phyloP scores from a whole-genome alignment of 2,329 filamentous ascomycete species.

The Rhynchosporium agropyri region DNA sequence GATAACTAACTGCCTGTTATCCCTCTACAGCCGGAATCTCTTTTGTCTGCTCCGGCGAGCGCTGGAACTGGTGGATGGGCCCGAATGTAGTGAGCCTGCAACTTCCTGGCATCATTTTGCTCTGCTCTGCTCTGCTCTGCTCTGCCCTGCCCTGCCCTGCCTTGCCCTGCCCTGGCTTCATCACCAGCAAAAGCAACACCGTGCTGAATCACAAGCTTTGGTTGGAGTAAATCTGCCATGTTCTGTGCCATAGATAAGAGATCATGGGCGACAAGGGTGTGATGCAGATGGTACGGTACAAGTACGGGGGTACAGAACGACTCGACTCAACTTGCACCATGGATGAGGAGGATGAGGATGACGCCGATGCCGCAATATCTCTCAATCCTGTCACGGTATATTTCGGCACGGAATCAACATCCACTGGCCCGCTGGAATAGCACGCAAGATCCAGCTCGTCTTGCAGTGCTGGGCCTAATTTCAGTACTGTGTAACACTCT shows the following conservation, averaged over 20 bases:
- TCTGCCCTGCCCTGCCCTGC: conserved; percentile 10
- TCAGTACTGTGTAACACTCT: background rate
- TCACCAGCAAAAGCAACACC: conserved; percentile 17
- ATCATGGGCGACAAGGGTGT: conserved; percentile 9
- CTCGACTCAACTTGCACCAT: background rate
- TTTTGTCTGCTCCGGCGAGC: no score
- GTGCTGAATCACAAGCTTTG: conserved; percentile 9
- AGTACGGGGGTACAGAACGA: background rate
- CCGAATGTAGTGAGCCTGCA: background rate
- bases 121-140: conserved; percentile 3
- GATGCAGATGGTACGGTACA: background rate
- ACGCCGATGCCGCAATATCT: background rate
- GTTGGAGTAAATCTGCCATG: background rate
- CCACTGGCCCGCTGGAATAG: conserved; percentile 7
- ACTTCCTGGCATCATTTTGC: background rate
- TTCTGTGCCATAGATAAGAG: conserved; percentile 20
- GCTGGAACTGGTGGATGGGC: no score
- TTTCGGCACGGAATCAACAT: background rate
- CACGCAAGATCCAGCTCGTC: background rate
- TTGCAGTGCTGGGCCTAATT: conserved; percentile 1
- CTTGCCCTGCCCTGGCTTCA: background rate
- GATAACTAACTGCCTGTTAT: background rate
- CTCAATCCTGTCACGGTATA: background rate
- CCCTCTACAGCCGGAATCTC: no score
- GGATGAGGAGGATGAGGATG: background rate